A percentile compares a stretch with the other conserved stretches of the same genome.
Conservation (phyloP, 768 basidiomycete species). For the Suillus spraguei region DNA sequence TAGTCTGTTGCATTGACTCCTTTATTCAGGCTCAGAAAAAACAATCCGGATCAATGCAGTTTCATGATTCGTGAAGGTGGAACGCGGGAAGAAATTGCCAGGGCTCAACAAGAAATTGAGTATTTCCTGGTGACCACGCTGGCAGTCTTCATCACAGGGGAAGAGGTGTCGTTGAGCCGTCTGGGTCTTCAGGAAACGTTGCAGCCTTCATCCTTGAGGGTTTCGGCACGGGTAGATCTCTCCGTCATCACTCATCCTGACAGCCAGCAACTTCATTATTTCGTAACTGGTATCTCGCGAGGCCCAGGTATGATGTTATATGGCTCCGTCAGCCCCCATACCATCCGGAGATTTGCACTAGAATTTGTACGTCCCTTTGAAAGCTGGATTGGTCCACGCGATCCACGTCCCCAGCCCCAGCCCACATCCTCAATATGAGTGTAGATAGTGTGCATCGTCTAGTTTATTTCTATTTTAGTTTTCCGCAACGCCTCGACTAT, state of each 20-base stretch:
- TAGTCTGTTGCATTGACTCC: background rate
- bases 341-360: background rate
- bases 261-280: background rate
- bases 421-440: background rate
- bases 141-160: background rate
- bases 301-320: background rate
- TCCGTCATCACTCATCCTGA: background rate
- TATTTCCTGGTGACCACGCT: background rate
- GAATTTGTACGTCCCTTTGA: background rate
- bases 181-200: fast-evolving
- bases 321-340: background rate
- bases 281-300: background rate
- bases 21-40: background rate
- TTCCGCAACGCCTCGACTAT: background rate
- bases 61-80: background rate
- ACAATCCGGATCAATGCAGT: background rate
- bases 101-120: background rate
- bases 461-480: background rate
- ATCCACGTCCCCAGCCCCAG: background rate
- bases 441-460: background rate
- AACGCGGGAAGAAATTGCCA: background rate
- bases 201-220: background rate
- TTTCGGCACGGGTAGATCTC: background rate
- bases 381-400: background rate
- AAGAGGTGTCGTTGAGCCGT: background rate